phyloP scores from a whole-genome alignment of 345 rosid species.

The Balakata baccata region DNA sequence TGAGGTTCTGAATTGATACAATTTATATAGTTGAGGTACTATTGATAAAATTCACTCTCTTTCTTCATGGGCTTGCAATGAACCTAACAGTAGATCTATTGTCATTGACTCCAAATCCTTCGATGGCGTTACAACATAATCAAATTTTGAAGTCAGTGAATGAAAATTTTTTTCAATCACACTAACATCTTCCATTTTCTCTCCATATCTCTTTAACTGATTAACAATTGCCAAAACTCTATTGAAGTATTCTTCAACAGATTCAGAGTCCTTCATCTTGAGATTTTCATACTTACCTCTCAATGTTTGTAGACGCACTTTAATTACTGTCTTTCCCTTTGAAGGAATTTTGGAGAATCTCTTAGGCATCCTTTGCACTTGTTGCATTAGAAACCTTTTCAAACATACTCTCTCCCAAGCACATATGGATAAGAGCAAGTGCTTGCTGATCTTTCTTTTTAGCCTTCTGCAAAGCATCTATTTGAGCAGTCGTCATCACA shows the following conservation, averaged over 20 bases:
- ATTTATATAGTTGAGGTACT: too few relatives aligned
- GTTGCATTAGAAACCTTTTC: neutral
- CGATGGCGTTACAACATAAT: constrained; percentile 1
- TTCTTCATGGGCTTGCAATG: constrained; percentile 15
- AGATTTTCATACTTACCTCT: neutral
- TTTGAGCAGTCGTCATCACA: too few relatives aligned
- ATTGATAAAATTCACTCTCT: too few relatives aligned
- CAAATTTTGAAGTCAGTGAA: neutral
- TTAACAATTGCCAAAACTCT: neutral
- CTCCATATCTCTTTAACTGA: constrained; percentile 11
- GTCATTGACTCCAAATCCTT: constrained; percentile 2
- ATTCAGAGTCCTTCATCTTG: neutral
- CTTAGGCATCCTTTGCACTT: neutral
- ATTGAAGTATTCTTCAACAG: neutral
- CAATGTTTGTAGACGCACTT: constrained; percentile 10
- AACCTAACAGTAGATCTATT: constrained; percentile 1
- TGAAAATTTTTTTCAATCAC: constrained; percentile 1
- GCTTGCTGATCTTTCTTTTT: constrained; percentile 4
- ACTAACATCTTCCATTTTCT: neutral
- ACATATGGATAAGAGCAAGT: constrained; percentile 1
- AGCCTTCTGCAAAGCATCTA: neutral
- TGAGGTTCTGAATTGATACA: too few relatives aligned
- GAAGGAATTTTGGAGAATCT: constrained; percentile 6
- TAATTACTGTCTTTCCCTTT: constrained; percentile 15
- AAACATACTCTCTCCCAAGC: constrained; percentile 9